These are phyloP conservation scores for Apiospora pterosperma DNA, from an alignment of 2,329 filamentous ascomycete species.

Conservation along the genomic window DNA sequence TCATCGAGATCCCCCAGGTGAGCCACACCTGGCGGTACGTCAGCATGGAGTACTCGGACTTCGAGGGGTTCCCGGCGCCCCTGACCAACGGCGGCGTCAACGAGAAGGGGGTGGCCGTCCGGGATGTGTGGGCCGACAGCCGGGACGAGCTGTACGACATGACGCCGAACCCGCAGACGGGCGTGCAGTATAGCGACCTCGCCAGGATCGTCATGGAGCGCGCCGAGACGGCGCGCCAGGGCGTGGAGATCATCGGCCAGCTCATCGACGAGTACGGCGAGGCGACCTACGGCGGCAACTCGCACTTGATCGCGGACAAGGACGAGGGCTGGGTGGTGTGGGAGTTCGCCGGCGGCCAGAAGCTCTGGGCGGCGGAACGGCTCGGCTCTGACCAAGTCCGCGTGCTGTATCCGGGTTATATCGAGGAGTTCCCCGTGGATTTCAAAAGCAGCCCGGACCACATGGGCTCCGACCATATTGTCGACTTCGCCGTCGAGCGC, in stretches of 20 bases:
- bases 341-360: constrained; percentile 23
- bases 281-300: constrained; percentile 39
- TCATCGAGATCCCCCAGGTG: constrained; percentile 22
- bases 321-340: constrained; percentile 27
- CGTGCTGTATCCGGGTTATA: constrained; percentile 25
- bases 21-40: constrained; percentile 22
- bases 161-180: constrained; percentile 36
- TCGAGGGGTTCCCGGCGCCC: constrained; percentile 38
- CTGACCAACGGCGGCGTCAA: constrained; percentile 41
- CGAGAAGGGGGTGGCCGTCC: constrained; percentile 36
- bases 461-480: constrained; percentile 23
- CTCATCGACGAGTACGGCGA: constrained; percentile 36
- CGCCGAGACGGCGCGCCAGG: constrained; percentile 35
- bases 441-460: constrained; percentile 17
- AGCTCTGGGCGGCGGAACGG: constrained; percentile 24
- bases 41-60: constrained; percentile 32
- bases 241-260: constrained; percentile 38
- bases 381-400: constrained; percentile 19
- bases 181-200: constrained; percentile 38
- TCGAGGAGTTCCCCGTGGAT: constrained; percentile 23
- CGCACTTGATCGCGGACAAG: constrained; percentile 35
- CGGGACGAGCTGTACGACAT: constrained; percentile 35
- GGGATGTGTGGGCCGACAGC: constrained; percentile 38
- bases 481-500: constrained; percentile 22
- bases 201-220: constrained; percentile 36